phyloP scores from a whole-genome alignment of 2,329 filamentous ascomycete genomes.

The Penicillium sumatraense region DNA sequence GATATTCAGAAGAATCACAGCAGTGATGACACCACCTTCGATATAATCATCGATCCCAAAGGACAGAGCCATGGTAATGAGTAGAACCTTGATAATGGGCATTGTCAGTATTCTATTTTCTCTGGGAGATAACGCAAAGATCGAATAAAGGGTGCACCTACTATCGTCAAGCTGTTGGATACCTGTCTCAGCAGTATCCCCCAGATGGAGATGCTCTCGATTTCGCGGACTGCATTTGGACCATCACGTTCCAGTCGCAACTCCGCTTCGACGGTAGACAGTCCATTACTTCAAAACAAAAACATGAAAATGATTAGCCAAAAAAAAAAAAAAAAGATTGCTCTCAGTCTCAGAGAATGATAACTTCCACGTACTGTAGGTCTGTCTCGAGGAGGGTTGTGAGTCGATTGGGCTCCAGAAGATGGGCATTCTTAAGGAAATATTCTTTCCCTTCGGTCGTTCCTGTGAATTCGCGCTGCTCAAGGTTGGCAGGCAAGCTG shows the following conservation, averaged over 20 bases:
- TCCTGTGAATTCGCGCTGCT: slow-evolving; percentile 10
- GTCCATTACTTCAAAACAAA: slow-evolving; percentile 60
- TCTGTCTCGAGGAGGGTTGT: slow-evolving; percentile 20
- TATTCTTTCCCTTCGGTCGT: slow-evolving; percentile 1
- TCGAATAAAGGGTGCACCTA: slow-evolving; percentile 41
- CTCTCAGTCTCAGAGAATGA: too few species aligned
- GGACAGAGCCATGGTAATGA: slow-evolving; percentile 72
- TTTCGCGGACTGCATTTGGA: slow-evolving; percentile 71
- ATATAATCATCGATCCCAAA: slow-evolving; percentile 62
- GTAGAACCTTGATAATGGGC: slow-evolving; percentile 61
- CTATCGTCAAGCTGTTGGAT: slow-evolving; percentile 75
- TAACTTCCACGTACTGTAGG: slow-evolving; percentile 17
- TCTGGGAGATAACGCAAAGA: neutral
- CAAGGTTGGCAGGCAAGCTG: neutral
- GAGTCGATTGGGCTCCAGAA: slow-evolving; percentile 18
- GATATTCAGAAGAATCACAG: slow-evolving; percentile 63
- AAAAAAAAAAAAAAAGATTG: too few species aligned
- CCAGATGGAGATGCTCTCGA: slow-evolving; percentile 73
- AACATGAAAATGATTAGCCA: too few species aligned
- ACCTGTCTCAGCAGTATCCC: slow-evolving; percentile 77
- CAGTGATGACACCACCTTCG: slow-evolving; percentile 63
- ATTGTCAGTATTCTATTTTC: neutral
- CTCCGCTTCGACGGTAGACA: slow-evolving; percentile 66
- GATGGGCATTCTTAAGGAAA: slow-evolving; percentile 13
- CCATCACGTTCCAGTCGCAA: slow-evolving; percentile 69